Evolutionary conservation across 2,329 filamentous ascomycete genomes (phyloP), one percentile per base, ranked within the genome.

Genomic region (Dactylonectria macrodidyma): DNA sequence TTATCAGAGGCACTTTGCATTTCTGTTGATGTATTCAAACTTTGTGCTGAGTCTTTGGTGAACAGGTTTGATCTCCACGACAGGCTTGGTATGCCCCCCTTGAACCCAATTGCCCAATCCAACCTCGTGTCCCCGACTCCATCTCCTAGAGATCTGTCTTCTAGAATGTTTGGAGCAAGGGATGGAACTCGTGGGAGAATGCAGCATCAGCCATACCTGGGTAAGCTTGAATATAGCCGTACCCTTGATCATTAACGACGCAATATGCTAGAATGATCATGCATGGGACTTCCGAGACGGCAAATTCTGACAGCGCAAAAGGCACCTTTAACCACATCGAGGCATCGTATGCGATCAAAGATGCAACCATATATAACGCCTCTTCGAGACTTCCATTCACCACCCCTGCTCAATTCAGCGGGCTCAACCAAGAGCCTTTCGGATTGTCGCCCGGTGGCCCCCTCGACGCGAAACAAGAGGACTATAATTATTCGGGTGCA

Each of bases 101-200:
- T 84, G 19, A 80, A 80, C 47, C 72, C 82, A 16, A 76, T 78
- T 41, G 78, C 82, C 10, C 81, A 83, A 57, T 78, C 82, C 16
- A 84, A 81, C 65, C 70, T 83, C 36, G 74, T 75, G 47, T 81
- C 80, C n/a, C 80, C 80, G 5, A 80, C 79, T 9, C 79, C 77
- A 12, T 68, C 73, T 9, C 70, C 76, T 1, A 75, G 76, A 68
- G 78, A 79, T 41, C 44, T 78, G 6, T 71, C 75, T 24, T 50
- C 73, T 47, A 75, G 76, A 26, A 68, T 75, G 2, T 73, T 77
- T 24, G 59, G 72, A 14, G 26, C 62, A 41, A 73, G 78, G 62
- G 77, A 78, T 10, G 50, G 67, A 30, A 61, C 58, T n/a, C 71
- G 68, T 24, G 66, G 56, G 11, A 70, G 77, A 51, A 50, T 68